Base-by-base conservation (phyloP, 768 basidiomycete species). In the Podaxis sp. region DNA sequence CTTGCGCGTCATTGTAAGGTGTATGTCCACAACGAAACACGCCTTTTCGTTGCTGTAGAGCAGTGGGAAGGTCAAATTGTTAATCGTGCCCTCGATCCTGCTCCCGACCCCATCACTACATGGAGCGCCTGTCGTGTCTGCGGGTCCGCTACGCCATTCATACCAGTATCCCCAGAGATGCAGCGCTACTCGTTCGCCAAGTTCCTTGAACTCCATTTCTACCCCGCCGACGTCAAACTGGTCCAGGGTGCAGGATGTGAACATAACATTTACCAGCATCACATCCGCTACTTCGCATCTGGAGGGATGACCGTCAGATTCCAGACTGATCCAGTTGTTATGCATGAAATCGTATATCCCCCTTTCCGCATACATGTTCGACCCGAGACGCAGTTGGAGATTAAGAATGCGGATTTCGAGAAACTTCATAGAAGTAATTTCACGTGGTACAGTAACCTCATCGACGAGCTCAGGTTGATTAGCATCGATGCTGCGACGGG, bases 191-290 rank as follows among this genome's bases (percentile, higher is more conserved):
- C 96, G 4, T 96, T 98, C 72, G 93, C 91, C 38, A 96, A 97
- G 68, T 98, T 96, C 73, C 83, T 99, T 29, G 96, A 99, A 71
- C 85, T 96, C 27, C 91, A 94, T 70, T 98, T 98, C 74, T 97
- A 98, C 74, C 95, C 94, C 33, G 86, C 93, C 37, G 87, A 93
- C 65, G 87, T 95, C 69, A 82, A 87, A 68, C 79, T 93, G 53
- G 86, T 93, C n/a, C 89, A 87, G 68, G 93, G 91, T 8, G 93
- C 94, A 36, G 89, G 89, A 3, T 98, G 97, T 70, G 84, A 90
- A 60, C 97, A 99, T 75, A 97, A 98, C 71, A 92, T 95, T 62
- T 96, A 94, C 70, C 86, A 89, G 64, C 88, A 96, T 68, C 96
- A 98, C 68, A 86, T 93, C 60, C 89, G 96, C 55, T 98, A 92